A percentile compares a stretch with the other conserved stretches of the same genome.
These are phyloP conservation scores for Saitoella complicata DNA, from an alignment of 805 yeast genomes.

Conservation along the genomic window DNA sequence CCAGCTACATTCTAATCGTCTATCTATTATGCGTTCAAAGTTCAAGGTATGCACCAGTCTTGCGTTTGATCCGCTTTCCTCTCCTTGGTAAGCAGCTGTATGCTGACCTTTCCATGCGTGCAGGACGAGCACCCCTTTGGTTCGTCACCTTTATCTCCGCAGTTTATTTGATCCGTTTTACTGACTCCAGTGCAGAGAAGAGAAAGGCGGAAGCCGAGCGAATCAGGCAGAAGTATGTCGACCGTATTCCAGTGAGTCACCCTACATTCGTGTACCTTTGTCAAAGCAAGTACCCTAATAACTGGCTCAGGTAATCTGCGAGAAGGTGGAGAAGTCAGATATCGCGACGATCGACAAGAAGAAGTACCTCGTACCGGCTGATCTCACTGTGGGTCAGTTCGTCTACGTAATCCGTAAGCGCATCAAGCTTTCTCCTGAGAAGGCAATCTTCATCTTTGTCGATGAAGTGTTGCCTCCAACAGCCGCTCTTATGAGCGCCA, in stretches of 20 bases:
- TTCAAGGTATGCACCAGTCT: neutral
- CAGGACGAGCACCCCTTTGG: neutral
- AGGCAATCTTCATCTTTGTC: conserved; percentile 94
- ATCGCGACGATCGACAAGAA: conserved; percentile 93
- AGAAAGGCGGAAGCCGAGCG: conserved; percentile 90
- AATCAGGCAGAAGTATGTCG: conserved; percentile 72
- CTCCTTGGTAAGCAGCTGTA: neutral
- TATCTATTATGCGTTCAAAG: neutral
- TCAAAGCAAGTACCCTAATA: too few species aligned
- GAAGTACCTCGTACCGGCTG: conserved; percentile 90
- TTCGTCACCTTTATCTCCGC: neutral
- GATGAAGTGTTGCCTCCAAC: conserved; percentile 96
- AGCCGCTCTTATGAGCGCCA: conserved; percentile 87
- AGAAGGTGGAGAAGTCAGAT: conserved; percentile 90
- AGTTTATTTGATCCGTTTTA: neutral
- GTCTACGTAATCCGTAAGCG: conserved; percentile 95
- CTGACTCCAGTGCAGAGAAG: conserved; percentile 35
- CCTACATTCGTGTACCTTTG: too few species aligned
- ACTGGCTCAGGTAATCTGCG: conserved; percentile 49
- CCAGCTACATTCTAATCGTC: too few species aligned
- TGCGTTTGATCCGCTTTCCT: neutral
- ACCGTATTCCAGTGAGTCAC: conserved; percentile 62
- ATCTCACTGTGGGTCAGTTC: conserved; percentile 92
- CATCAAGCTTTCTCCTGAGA: conserved; percentile 87
- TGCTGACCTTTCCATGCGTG: neutral